Conservation (phyloP, 2,329 filamentous ascomycete genomes). For the Sporothrix inflata region DNA sequence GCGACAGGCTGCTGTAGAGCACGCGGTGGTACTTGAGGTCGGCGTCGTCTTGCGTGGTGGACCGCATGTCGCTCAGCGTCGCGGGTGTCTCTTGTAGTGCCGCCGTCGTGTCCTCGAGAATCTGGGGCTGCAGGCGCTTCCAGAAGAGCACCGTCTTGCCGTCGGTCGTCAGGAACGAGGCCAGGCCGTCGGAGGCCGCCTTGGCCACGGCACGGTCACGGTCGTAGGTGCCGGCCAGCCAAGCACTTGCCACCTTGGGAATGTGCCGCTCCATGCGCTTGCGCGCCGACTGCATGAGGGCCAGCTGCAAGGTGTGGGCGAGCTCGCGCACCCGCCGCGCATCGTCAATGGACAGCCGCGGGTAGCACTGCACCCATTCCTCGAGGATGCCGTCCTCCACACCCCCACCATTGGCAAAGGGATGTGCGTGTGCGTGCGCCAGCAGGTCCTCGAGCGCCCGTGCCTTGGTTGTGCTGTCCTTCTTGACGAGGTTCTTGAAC, state of each 20-base stretch:
- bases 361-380: conserved; percentile 85
- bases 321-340: conserved; percentile 85
- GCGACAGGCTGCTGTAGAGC: conserved; percentile 56
- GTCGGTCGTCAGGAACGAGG: conserved; percentile 73
- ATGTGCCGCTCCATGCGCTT: conserved; percentile 84
- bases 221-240: conserved; percentile 89
- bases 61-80: conserved; percentile 87
- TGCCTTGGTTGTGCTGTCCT: conserved; percentile 87
- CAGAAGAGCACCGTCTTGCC: conserved; percentile 80
- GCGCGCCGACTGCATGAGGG: conserved; percentile 64
- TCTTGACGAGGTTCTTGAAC: conserved; percentile 93
- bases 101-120: conserved; percentile 79
- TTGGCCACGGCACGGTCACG: conserved; percentile 75
- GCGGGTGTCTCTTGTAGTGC: conserved; percentile 78
- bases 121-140: conserved; percentile 77
- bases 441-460: conserved; percentile 88
- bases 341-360: conserved; percentile 87
- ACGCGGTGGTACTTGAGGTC: conserved; percentile 85
- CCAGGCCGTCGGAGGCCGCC: conserved; percentile 76
- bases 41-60: conserved; percentile 80
- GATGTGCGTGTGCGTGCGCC: conserved; percentile 60
- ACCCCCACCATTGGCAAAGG: conserved; percentile 57
- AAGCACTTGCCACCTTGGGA: conserved; percentile 78
- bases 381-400: conserved; percentile 83
- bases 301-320: conserved; percentile 73